phyloP scores from a whole-genome alignment of 208 protist species.

The Trichomonas tenax region DNA sequence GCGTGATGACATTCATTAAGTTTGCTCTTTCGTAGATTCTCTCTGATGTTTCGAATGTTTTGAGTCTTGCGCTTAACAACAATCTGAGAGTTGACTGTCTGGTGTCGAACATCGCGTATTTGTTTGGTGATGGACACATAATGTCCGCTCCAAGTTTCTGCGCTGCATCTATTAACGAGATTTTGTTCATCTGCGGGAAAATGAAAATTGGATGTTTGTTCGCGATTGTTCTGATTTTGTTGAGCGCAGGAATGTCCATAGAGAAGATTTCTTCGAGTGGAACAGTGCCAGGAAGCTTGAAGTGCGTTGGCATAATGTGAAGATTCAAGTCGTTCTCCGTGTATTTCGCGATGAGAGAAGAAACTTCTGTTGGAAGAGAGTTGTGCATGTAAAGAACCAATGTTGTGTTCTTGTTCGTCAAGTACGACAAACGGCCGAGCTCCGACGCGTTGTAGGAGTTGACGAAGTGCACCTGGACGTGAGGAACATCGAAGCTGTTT shows the following conservation, averaged over 20 bases:
- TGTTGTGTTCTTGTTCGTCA: background rate
- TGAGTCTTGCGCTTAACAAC: background rate
- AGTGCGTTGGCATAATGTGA: background rate
- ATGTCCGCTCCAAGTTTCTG: background rate
- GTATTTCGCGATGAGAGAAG: background rate
- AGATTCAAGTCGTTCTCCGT: background rate
- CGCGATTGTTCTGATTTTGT: background rate
- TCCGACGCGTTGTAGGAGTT: background rate
- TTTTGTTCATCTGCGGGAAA: background rate
- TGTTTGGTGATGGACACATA: background rate
- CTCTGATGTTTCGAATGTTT: background rate
- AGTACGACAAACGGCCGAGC: background rate
- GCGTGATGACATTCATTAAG: background rate
- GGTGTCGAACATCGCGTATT: background rate
- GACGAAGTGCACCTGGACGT: background rate
- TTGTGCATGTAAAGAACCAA: background rate
- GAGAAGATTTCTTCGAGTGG: background rate
- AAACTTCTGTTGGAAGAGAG: background rate
- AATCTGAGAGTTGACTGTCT: background rate
- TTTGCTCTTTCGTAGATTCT: background rate
- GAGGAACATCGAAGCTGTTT: background rate
- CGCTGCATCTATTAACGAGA: background rate
- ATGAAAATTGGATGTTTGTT: background rate
- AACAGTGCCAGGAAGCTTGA: background rate
- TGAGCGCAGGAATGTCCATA: background rate